Percentiles rank a stretch among this genome's conserved stretches.
phyloP scores from a whole-genome alignment of 1,284 basidiomycete species.

The Ustanciosporium gigantosporum region DNA sequence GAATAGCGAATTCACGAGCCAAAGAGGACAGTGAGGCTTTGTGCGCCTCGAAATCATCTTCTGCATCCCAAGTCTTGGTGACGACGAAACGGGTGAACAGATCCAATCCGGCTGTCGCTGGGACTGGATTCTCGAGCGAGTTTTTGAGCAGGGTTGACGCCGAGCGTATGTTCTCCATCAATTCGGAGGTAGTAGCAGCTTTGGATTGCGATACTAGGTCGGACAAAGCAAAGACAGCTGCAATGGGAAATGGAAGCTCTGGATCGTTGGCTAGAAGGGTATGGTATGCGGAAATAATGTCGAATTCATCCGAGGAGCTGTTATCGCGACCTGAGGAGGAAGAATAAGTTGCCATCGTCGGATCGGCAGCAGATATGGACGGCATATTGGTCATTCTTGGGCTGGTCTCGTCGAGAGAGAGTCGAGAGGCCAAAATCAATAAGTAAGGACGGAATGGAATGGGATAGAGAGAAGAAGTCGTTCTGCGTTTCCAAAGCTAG shows the following conservation, averaged over 20 bases:
- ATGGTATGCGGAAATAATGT: conserved; percentile 50
- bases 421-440: too few species aligned
- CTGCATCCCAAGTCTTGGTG: conserved; percentile 77
- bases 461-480: too few species aligned
- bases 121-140: conserved; percentile 76
- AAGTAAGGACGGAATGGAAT: too few species aligned
- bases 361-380: too few species aligned
- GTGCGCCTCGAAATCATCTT: conserved; percentile 77
- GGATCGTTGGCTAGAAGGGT: conserved; percentile 38
- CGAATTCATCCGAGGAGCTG: conserved; percentile 18
- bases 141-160: conserved; percentile 72
- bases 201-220: conserved; percentile 75
- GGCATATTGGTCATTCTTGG: too few species aligned
- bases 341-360: too few species aligned
- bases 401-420: too few species aligned
- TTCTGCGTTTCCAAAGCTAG: too few species aligned
- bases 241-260: conserved; percentile 81
- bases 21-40: conserved; percentile 79
- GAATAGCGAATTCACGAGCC: conserved; percentile 73
- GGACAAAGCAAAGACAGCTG: conserved; percentile 79
- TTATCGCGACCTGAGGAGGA: too few species aligned
- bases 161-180: conserved; percentile 78
- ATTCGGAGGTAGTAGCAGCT: conserved; percentile 88
- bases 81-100: conserved; percentile 87
- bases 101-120: conserved; percentile 84